These are phyloP conservation scores for Pyronema omphalodes DNA, from an alignment of 495 filamentous ascomycete genomes.

Conservation along the genomic window DNA sequence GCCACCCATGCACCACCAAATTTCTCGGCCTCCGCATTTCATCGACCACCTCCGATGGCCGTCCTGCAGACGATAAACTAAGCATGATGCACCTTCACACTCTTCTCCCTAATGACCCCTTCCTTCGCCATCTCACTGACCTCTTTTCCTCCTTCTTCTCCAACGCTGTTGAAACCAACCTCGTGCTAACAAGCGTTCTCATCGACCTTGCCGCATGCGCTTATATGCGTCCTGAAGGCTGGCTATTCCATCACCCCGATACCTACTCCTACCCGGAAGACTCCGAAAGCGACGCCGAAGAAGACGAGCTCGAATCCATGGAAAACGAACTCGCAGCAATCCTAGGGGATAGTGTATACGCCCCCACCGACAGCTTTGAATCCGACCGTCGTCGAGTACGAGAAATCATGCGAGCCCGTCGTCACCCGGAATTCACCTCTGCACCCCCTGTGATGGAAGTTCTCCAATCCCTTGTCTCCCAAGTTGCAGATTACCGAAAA, in stretches of 20 bases:
- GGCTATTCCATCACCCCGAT: conserved; percentile 63
- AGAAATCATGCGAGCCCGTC: neutral
- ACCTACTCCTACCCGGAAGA: conserved; percentile 35
- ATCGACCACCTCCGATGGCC: conserved; percentile 18
- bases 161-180: conserved; percentile 77
- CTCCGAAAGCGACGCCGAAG: conserved; percentile 21
- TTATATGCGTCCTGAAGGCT: conserved; percentile 64
- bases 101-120: conserved; percentile 51
- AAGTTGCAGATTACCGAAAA: conserved; percentile 45
- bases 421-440: conserved; percentile 3
- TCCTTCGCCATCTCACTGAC: conserved; percentile 50
- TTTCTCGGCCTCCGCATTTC: conserved; percentile 38
- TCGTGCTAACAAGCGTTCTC: conserved; percentile 65
- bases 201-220: conserved; percentile 69
- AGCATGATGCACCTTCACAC: conserved; percentile 39
- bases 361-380: conserved; percentile 2
- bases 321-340: conserved; percentile 21
- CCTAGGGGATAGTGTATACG: conserved; percentile 7
- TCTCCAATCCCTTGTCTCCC: conserved; percentile 40
- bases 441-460: conserved; percentile 34
- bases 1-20: conserved; percentile 50
- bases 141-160: conserved; percentile 64
- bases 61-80: conserved; percentile 7
- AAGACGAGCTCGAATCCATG: conserved; percentile 15
- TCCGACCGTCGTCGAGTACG: conserved; percentile 10